These are phyloP conservation scores for Rhododendron kiyosumense DNA, from an alignment of 148 eudicot genomes.

Conservation along the genomic window DNA sequence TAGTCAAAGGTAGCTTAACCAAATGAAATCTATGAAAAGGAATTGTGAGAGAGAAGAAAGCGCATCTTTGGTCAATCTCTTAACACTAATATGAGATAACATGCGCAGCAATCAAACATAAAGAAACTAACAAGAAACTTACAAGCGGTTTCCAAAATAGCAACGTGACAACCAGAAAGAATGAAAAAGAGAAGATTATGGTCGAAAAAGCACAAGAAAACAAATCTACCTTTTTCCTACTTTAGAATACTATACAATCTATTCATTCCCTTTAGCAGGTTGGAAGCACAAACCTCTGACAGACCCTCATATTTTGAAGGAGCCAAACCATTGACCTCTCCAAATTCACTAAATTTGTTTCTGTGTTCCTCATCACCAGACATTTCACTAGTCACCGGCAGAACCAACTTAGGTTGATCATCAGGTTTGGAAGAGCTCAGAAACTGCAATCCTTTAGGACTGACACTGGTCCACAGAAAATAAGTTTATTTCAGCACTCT, in stretches of 20 bases:
- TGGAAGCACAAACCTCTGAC: conserved; percentile 44
- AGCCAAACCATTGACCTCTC: conserved; percentile 27
- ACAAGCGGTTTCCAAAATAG: background rate
- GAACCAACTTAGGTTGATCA: conserved; percentile 55
- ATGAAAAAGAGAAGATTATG: background rate
- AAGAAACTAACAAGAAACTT: background rate
- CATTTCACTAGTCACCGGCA: conserved; percentile 51
- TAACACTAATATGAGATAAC: background rate
- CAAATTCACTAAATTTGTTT: conserved; percentile 31
- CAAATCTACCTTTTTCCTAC: background rate
- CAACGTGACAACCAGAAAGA: background rate
- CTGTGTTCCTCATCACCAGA: conserved; percentile 34
- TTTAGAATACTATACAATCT: background rate
- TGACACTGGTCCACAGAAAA: conserved; percentile 53
- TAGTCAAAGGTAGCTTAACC: background rate
- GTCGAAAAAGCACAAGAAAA: background rate
- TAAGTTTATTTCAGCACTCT: background rate
- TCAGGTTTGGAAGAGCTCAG: conserved; percentile 67
- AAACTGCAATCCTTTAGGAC: conserved; percentile 56
- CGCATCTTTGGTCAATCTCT: background rate
- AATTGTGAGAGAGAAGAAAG: background rate
- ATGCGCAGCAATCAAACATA: background rate
- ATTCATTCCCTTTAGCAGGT: background rate
- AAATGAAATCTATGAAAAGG: background rate
- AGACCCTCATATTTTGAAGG: conserved; percentile 37